These are phyloP conservation scores for Austroboletus festivus DNA, from an alignment of 768 basidiomycete species.

Conservation along the genomic window DNA sequence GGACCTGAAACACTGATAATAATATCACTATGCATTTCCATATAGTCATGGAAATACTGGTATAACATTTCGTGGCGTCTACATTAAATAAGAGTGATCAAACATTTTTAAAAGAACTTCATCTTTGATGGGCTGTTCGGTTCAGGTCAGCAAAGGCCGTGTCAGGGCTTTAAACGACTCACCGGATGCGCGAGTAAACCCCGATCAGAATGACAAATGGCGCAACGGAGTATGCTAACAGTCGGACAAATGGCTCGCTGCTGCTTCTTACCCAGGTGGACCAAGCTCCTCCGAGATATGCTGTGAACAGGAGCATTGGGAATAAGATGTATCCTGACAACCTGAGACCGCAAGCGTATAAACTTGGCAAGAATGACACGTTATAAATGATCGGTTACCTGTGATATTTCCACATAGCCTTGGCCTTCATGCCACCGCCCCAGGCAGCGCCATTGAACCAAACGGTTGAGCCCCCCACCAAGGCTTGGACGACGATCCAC, in stretches of 20 bases:
- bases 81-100: not conserved
- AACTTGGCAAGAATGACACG: not conserved
- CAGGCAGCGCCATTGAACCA: slow-evolving; percentile 71
- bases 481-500: slow-evolving; percentile 61
- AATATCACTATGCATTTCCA: no score
- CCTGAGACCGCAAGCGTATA: slow-evolving; percentile 32
- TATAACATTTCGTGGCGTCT: not conserved
- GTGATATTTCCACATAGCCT: slow-evolving; percentile 81
- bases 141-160: no score
- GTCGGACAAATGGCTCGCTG: slow-evolving; percentile 37
- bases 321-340: slow-evolving; percentile 74
- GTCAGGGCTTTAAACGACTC: slow-evolving; percentile 10
- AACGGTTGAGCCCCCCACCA: slow-evolving; percentile 70
- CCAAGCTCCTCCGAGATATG: slow-evolving; percentile 68
- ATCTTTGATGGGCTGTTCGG: slow-evolving; percentile 61
- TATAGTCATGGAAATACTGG: slow-evolving; percentile 4
- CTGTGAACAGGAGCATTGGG: slow-evolving; percentile 55
- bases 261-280: slow-evolving; percentile 54
- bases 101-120: slow-evolving; percentile 49
- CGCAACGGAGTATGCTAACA: slow-evolving; percentile 54
- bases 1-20: slow-evolving; percentile 16
- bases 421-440: slow-evolving; percentile 70
- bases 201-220: slow-evolving; percentile 45
- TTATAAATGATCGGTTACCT: slow-evolving; percentile 41
- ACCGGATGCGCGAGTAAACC: slow-evolving; percentile 54